Base-by-base conservation (phyloP, 2,329 filamentous ascomycete species). In the Pyrenochaeta sp. region DNA sequence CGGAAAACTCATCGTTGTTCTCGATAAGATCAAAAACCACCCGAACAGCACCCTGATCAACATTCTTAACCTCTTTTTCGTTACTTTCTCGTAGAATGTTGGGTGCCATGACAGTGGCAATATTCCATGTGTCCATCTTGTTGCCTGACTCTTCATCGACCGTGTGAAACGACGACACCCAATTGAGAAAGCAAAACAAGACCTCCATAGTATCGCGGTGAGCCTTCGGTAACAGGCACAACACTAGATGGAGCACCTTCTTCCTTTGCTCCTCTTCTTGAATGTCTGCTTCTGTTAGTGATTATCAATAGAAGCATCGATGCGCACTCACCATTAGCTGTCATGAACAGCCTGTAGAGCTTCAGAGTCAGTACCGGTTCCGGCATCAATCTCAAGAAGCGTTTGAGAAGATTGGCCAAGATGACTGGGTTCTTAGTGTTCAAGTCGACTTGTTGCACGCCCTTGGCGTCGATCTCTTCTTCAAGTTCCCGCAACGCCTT, bases 91-190 rank as follows among this genome's bases (percentile, higher is more conserved):
- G 93, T 12, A 97, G 84, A 61, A 99, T 92, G 71, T 99, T 99
- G 0, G 95, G 95, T 5, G 94, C 93, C 77, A 99, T 97, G 62
- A 99, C 95, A 2, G 96, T 98, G 3, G 95, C 92, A 62, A 99
- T 85, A 73, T 99, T 99, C 81, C 96, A 93, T 52, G 96, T 91
- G 76, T 99, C 95, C 95, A 99, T 99, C 84, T 98, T 97, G 68
- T 94, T 97, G 27, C 95, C 95, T 24, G 91, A 91, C 75, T 99
- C 95, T 72, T 99, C 95, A 69, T 99, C 95, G 13, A 99, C 89
- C 73, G 97, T 93, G 62, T 96, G 94, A 82, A 99, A 99, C 1
- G 93, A 97, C 4, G 93, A 93, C 5, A 93, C 92, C 94, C 95
- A 99, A 72, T 97, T 97, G 46, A 99, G 84, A 84, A 99, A 99